These are phyloP conservation scores for Thamnidium elegans DNA, from an alignment of 192 early-diverging fungal species.

Conservation along the genomic window DNA sequence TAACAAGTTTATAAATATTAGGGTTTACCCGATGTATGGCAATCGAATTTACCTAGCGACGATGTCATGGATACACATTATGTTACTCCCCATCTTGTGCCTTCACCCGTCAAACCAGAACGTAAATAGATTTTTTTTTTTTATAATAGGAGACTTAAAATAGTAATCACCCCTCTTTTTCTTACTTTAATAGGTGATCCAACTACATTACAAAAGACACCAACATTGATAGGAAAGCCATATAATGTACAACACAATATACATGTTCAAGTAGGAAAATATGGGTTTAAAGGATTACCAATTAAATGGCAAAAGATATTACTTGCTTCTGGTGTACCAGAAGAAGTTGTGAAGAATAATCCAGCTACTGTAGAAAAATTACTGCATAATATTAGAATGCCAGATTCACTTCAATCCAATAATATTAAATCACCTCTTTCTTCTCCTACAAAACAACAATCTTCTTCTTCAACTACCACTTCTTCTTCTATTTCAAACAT, in stretches of 20 bases:
- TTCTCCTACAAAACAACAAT: slow-evolving; percentile 6
- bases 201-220: slow-evolving; percentile 22
- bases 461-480: neutral
- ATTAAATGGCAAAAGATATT: slow-evolving; percentile 45
- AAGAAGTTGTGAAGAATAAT: slow-evolving; percentile 44
- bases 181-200: slow-evolving; percentile 4
- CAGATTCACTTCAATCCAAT: slow-evolving; percentile 42
- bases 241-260: slow-evolving; percentile 53
- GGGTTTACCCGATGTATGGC: slow-evolving; percentile 59
- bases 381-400: slow-evolving; percentile 44
- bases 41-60: slow-evolving; percentile 48
- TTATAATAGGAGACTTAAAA: slow-evolving; percentile 2
- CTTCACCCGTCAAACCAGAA: slow-evolving; percentile 30
- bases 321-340: slow-evolving; percentile 41
- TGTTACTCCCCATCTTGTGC: slow-evolving; percentile 53
- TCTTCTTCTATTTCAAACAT: slow-evolving; percentile 7
- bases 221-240: slow-evolving; percentile 43
- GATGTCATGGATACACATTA: slow-evolving; percentile 52
- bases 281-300: slow-evolving; percentile 44
- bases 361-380: slow-evolving; percentile 45
- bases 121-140: slow-evolving; percentile 3
- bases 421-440: slow-evolving; percentile 20
- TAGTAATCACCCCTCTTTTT: neutral
- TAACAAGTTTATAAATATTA: slow-evolving; percentile 12
- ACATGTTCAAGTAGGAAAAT: slow-evolving; percentile 48